phyloP scores from a whole-genome alignment of 2,329 filamentous ascomycete genomes.

The Xylaria sp. region DNA sequence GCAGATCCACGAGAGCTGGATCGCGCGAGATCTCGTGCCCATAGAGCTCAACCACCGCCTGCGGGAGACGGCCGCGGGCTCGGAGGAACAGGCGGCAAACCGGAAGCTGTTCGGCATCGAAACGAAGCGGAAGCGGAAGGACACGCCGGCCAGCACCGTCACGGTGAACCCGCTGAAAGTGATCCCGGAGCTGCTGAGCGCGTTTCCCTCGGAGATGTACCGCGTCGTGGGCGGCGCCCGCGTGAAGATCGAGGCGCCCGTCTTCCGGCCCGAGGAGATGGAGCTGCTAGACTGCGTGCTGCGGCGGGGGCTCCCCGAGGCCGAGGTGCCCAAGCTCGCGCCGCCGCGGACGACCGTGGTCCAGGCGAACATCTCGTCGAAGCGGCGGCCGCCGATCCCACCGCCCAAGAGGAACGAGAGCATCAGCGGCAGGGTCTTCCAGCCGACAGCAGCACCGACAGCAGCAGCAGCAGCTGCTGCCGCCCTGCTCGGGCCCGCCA shows the following conservation, averaged over 20 bases:
- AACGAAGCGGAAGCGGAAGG: slow-evolving; percentile 28
- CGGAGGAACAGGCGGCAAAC: slow-evolving; percentile 2
- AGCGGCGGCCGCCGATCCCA: slow-evolving; percentile 17
- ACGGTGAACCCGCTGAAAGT: slow-evolving; percentile 38
- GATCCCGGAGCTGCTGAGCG: slow-evolving; percentile 35
- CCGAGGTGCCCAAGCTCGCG: slow-evolving; percentile 4
- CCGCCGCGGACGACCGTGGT: background rate
- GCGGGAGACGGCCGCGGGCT: slow-evolving; percentile 11
- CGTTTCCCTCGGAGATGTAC: slow-evolving; percentile 33
- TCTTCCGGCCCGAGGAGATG: slow-evolving; percentile 34
- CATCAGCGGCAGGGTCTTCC: background rate
- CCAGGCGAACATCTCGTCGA: background rate
- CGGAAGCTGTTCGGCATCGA: slow-evolving; percentile 27
- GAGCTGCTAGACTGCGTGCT: slow-evolving; percentile 36
- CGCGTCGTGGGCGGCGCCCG: slow-evolving; percentile 18
- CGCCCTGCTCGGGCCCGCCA: background rate
- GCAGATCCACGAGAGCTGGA: slow-evolving; percentile 36
- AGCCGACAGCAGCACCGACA: background rate
- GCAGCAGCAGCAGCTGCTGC: background rate
- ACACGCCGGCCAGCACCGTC: slow-evolving; percentile 24
- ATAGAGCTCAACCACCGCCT: slow-evolving; percentile 41
- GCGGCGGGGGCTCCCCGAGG: slow-evolving; percentile 17
- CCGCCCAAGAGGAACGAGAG: slow-evolving; percentile 24
- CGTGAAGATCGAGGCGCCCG: slow-evolving; percentile 25
- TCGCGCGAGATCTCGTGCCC: slow-evolving; percentile 39